Conservation (phyloP, 176 grass and related monocot genomes). For the Juncus inflexus region DNA sequence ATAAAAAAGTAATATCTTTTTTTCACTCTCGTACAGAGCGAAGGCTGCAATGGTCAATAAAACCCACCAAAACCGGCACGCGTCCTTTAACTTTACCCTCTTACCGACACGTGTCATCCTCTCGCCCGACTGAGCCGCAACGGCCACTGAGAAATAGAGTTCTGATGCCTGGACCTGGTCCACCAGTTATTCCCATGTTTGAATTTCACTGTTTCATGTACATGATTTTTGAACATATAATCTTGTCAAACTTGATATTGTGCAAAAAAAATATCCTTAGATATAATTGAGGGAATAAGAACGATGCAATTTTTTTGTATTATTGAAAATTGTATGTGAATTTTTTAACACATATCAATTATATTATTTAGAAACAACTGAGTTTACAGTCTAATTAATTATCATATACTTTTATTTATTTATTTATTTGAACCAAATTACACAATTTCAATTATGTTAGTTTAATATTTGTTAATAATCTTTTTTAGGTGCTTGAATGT, state of each 20-base stretch:
- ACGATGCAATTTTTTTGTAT: no score
- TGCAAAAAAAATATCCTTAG: no score
- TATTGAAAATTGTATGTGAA: no score
- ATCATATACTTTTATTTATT: not conserved
- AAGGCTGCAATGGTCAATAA: slow-evolving; percentile 14
- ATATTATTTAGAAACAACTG: not conserved
- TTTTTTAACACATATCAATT: not conserved
- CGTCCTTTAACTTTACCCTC: slow-evolving; percentile 1
- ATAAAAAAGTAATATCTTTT: no score
- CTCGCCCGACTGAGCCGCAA: slow-evolving; percentile 2
- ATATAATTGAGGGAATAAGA: no score
- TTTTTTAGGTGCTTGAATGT: not conserved
- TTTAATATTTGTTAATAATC: not conserved
- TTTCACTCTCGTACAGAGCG: not conserved
- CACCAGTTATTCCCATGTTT: no score
- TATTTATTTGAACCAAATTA: not conserved
- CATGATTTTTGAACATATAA: no score
- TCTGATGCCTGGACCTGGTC: no score
- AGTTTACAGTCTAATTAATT: not conserved
- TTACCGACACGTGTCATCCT: slow-evolving; percentile 12
- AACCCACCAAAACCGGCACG: slow-evolving; percentile 16
- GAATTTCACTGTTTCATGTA: no score
- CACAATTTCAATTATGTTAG: not conserved
- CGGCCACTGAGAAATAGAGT: not conserved
- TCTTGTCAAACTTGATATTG: no score